A percentile compares a stretch with the other conserved stretches of the same genome.
These are phyloP conservation scores for Grammothele lineata DNA, from an alignment of 768 basidiomycete genomes.

Conservation along the genomic window DNA sequence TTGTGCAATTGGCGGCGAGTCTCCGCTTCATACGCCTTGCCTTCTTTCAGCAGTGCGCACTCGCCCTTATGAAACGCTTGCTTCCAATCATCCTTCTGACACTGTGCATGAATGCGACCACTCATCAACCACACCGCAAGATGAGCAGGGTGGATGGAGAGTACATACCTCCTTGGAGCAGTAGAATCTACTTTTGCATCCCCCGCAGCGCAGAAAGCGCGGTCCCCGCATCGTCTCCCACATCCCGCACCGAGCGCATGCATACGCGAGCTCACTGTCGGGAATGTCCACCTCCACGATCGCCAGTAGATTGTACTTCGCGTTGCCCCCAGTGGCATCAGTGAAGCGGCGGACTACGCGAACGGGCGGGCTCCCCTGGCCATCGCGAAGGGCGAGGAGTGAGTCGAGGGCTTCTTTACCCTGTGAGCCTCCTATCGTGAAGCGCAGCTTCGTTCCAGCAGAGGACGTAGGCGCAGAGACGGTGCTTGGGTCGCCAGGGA, in stretches of 20 bases:
- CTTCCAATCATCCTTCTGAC: conserved; percentile 8
- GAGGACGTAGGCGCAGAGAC: background rate
- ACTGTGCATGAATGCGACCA: background rate
- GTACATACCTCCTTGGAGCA: conserved; percentile 6
- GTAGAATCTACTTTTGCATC: conserved; percentile 5
- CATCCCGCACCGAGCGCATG: conserved; percentile 7
- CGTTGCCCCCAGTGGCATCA: background rate
- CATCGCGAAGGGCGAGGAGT: background rate
- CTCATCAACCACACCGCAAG: too few species aligned
- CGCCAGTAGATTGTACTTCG: background rate
- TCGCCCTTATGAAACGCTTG: conserved; percentile 1
- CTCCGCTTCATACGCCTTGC: conserved; percentile 3
- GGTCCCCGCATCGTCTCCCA: conserved; percentile 2
- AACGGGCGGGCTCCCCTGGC: background rate
- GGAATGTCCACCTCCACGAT: conserved; percentile 3
- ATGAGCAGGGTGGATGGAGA: background rate
- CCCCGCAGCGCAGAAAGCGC: conserved; percentile 6
- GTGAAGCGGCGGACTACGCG: background rate
- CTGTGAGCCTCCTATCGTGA: background rate
- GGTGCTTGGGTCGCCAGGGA: background rate
- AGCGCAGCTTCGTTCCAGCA: background rate
- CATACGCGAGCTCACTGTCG: background rate
- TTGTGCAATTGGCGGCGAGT: background rate
- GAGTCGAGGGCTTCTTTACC: background rate
- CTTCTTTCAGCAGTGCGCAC: conserved; percentile 1